Evolutionary conservation across 768 basidiomycete genomes (phyloP), one percentile per base, ranked within the genome.

Genomic region (Trametes coccinea): DNA sequence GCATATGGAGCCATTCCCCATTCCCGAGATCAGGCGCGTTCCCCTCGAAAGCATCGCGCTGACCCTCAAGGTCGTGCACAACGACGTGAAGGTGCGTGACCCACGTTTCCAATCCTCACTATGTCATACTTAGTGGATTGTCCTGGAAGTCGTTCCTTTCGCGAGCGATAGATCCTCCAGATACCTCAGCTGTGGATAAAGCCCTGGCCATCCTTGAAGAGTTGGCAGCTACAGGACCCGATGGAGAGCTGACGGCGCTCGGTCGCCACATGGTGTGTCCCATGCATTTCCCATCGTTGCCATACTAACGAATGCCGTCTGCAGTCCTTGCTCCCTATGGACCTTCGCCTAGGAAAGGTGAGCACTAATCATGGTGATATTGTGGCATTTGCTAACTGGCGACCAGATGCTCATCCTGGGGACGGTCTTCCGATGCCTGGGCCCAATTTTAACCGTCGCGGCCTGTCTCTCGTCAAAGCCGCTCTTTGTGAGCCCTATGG

Each of bases 401-500:
- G 39, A 53, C 27, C 61, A 91, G 90, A 95, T 98, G 90, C 83
- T 98, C 27, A 83, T 97, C 6, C 78, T 97, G 0, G 93, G 84
- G 0, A 83, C 87, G 5, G 82, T 95, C 48, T 95, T 98, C 77
- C 83, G 83, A 65, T 95, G 93, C 66, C 75, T 96, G 8, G 87
- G 85, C 56, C 92, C 93, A 2, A 79, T 92, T 11, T 78, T 95
- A 33, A 93, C 92, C 1, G 83, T 95, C 37, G 89, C 87, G 0
- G 93, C 94, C 16, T 79, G 85, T 61, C 75, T 98, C 39, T 95
- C 94, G 2, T 90, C 89, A 4, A 98, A 95, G 69, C 89, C 95
- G 0, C 73, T 98, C 50, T 98, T 97, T 74, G 66, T 85, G 11
- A 91, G 75, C 62, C 92, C 94, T 0, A 79, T 90, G 72, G 93